Conservation (phyloP, 163 green algal genomes). For the Scenedesmus sp. region DNA sequence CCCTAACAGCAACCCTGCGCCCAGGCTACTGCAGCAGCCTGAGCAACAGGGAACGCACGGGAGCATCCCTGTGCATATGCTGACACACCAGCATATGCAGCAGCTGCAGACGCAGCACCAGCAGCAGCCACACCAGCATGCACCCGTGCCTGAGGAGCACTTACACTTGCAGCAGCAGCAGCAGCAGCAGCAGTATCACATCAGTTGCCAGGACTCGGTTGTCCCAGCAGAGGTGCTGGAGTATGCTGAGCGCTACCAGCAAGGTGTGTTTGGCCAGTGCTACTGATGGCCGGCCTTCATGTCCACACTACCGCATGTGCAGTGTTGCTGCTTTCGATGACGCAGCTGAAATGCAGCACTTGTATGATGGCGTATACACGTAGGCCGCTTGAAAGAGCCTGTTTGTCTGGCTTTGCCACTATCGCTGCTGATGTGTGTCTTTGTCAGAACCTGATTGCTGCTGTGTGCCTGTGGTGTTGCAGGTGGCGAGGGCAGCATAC, state of each 20-base stretch:
- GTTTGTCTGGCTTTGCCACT: too few relatives aligned
- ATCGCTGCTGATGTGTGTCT: too few relatives aligned
- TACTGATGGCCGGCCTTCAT: too few relatives aligned
- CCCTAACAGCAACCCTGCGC: not conserved
- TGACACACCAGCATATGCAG: not conserved
- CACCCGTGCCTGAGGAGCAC: not conserved
- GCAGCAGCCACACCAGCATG: not conserved
- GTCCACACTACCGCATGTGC: too few relatives aligned
- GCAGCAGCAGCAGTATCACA: not conserved
- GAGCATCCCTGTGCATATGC: not conserved
- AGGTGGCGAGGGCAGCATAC: not conserved
- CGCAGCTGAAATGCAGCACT: too few relatives aligned
- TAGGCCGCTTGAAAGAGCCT: too few relatives aligned
- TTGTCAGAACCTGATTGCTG: not conserved
- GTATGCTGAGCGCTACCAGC: not conserved
- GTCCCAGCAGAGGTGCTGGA: conserved; percentile 1
- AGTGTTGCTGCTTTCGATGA: too few relatives aligned
- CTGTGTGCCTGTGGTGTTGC: not conserved
- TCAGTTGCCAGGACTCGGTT: not conserved
- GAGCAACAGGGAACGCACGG: not conserved
- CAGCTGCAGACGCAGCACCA: not conserved
- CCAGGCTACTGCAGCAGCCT: not conserved
- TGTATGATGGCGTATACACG: too few relatives aligned
- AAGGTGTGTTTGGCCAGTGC: not conserved
- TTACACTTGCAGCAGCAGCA: not conserved